phyloP scores from a whole-genome alignment of 306 rosid species.

The Geum urbanum region DNA sequence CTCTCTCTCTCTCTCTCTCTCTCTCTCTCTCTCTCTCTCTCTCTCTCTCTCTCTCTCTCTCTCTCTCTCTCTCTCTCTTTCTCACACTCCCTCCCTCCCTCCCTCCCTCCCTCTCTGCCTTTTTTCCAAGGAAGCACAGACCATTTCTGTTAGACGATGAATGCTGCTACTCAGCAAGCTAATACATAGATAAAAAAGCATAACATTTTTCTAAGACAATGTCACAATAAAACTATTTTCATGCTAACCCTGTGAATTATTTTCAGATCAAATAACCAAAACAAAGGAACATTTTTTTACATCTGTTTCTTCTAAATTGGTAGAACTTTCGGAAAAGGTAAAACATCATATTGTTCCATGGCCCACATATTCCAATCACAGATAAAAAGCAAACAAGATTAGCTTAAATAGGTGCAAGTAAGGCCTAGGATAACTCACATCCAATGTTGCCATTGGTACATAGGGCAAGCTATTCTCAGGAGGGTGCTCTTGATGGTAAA shows the following conservation, averaged over 20 bases:
- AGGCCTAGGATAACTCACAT: neutral
- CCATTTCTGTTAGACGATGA: neutral
- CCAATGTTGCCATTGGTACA: neutral
- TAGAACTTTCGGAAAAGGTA: neutral
- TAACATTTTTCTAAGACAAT: too few relatives aligned
- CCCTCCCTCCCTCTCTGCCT: slow-evolving; percentile 40
- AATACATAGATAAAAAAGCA: too few relatives aligned
- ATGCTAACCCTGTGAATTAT: neutral
- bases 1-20: too few relatives aligned
- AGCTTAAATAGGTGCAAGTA: neutral
- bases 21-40: too few relatives aligned
- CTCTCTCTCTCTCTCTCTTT: too few relatives aligned
- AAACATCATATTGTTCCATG: neutral
- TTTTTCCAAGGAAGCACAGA: too few relatives aligned
- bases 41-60: too few relatives aligned
- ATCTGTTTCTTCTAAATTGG: neutral
- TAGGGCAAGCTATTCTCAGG: neutral
- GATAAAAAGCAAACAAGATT: neutral
- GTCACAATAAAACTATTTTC: neutral
- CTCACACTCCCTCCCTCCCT: too few relatives aligned
- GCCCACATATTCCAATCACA: neutral
- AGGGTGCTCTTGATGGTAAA: neutral
- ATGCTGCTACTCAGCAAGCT: neutral
- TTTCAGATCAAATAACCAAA: neutral
- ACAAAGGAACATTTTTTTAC: neutral